phyloP scores from a whole-genome alignment of 257 asterid species.

The Pogostemon cablin region DNA sequence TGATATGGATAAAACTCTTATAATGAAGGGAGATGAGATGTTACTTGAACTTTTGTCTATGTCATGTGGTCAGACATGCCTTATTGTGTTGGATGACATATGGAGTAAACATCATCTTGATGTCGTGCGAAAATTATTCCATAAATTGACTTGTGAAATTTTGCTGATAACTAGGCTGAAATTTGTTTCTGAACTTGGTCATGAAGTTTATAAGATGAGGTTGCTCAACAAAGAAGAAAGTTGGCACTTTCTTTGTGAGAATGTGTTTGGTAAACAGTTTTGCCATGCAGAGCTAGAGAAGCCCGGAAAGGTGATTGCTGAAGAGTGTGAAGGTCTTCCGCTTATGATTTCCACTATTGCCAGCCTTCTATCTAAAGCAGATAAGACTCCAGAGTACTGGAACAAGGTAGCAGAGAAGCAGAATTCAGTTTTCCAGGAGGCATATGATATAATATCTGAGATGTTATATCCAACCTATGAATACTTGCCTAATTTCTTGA shows the following conservation, averaged over 20 bases:
- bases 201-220: background rate
- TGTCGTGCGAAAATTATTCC: background rate
- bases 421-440: background rate
- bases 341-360: constrained; percentile 32
- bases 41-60: background rate
- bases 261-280: constrained; percentile 10
- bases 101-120: background rate
- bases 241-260: constrained; percentile 19
- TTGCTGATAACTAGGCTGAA: constrained; percentile 25
- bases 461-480: background rate
- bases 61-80: background rate
- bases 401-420: constrained; percentile 5
- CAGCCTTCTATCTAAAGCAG: constrained; percentile 7
- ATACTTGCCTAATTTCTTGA: constrained; percentile 30
- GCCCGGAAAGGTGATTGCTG: constrained; percentile 6
- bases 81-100: constrained; percentile 31
- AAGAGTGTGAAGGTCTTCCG: constrained; percentile 39
- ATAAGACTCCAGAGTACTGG: background rate
- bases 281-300: constrained; percentile 10
- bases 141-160: background rate
- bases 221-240: constrained; percentile 7
- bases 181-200: background rate
- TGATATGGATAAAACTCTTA: background rate
- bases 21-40: background rate
- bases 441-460: constrained; percentile 13